A percentile compares a stretch with the other conserved stretches of the same genome.
Evolutionary conservation across 352 stramenopile genomes (phyloP).

Genomic region (Phytopythium mirpurense): DNA sequence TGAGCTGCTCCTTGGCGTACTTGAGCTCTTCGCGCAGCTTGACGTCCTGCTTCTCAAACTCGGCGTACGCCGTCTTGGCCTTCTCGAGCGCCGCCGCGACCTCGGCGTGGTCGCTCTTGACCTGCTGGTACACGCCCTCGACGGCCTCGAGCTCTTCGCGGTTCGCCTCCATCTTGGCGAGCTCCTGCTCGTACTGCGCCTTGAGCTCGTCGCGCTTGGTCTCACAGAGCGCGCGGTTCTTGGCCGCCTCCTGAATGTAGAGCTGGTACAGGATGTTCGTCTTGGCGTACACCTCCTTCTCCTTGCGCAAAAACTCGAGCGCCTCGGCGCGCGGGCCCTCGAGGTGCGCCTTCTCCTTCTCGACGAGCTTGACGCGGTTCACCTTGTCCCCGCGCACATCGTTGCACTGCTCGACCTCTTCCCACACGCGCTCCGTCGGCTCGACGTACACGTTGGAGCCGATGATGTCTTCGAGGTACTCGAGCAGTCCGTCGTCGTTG

Average conservation of each 20-base stretch:
- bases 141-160: constrained; percentile 74
- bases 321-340: constrained; percentile 94
- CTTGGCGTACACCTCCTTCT: constrained; percentile 95
- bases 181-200: constrained; percentile 67
- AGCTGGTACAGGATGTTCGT: constrained; percentile 97
- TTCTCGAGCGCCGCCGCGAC: constrained; percentile 84
- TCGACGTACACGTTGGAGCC: constrained; percentile 98
- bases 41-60: constrained; percentile 97
- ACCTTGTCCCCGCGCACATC: constrained; percentile 93
- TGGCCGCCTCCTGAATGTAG: constrained; percentile 76
- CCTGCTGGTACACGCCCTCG: constrained; percentile 71
- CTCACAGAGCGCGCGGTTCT: constrained; percentile 71
- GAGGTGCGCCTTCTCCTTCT: constrained; percentile 96
- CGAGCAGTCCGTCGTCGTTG: constrained; percentile 97
- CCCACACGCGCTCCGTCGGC: constrained; percentile 89
- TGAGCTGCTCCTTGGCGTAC: constrained; percentile 90
- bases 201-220: constrained; percentile 58
- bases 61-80: constrained; percentile 91
- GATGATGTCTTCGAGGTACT: constrained; percentile 99
- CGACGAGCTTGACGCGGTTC: constrained; percentile 97
- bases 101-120: constrained; percentile 82
- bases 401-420: constrained; percentile 92
- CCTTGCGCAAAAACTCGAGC: constrained; percentile 92
- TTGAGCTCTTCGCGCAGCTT: constrained; percentile 98
- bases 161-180: constrained; percentile 77